Evolutionary conservation across 1,284 basidiomycete genomes (phyloP).

Genomic region (Boletus mariae): DNA sequence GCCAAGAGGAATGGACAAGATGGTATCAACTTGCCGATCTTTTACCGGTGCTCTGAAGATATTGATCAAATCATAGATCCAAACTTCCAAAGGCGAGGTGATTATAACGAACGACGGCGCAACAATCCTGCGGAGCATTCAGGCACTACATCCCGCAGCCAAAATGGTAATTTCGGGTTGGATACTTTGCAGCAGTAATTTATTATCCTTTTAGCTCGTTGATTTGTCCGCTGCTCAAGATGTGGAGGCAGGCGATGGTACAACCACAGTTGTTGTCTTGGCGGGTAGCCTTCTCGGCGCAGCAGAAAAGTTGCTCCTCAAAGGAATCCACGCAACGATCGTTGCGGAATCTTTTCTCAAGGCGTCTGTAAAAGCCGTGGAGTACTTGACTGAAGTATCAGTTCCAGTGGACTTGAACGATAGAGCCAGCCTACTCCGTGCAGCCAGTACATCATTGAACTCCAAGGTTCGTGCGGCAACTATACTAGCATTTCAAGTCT

Average conservation of each 20-base stretch:
- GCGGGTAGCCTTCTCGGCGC: conserved; percentile 92
- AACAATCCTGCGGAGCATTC: conserved; percentile 96
- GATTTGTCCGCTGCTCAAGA: conserved; percentile 98
- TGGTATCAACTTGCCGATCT: conserved; percentile 55
- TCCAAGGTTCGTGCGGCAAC: conserved; percentile 68
- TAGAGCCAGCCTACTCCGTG: conserved; percentile 81
- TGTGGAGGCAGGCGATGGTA: conserved; percentile 98
- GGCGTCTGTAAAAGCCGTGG: conserved; percentile 90
- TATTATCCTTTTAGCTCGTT: conserved; percentile 62
- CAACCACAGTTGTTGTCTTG: conserved; percentile 97
- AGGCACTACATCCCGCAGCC: conserved; percentile 96
- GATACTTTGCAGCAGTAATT: conserved; percentile 8
- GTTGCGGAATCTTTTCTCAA: conserved; percentile 95
- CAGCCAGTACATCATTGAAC: conserved; percentile 93
- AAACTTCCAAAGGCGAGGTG: conserved; percentile 94
- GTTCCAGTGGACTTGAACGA: conserved; percentile 92
- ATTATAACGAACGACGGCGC: conserved; percentile 99
- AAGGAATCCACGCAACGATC: conserved; percentile 97
- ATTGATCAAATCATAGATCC: conserved; percentile 63
- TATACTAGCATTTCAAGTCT: conserved; percentile 4
- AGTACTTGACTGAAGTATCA: conserved; percentile 91
- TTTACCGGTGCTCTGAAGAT: conserved; percentile 7
- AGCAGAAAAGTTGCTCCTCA: conserved; percentile 95
- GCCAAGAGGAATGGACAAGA: conserved; percentile 99
- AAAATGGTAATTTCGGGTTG: conserved; percentile 71